Percentiles rank a stretch among this genome's conserved stretches.
phyloP scores from a whole-genome alignment of 2,329 filamentous ascomycete genomes.

The Aschersonia sp. region DNA sequence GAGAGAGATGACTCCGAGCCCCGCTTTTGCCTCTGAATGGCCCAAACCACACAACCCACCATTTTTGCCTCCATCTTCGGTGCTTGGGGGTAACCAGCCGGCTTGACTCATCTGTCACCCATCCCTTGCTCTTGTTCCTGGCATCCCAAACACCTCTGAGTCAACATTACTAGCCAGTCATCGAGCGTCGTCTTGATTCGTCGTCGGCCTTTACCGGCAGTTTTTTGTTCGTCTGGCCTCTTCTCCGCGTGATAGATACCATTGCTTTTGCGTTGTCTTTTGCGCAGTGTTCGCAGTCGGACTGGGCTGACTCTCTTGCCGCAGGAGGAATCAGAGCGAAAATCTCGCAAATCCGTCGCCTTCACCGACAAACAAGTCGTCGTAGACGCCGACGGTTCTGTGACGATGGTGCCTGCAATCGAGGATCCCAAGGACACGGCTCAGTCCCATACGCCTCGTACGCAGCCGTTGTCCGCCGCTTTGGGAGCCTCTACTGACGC shows the following conservation, averaged over 20 bases:
- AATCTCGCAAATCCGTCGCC: constrained; percentile 82
- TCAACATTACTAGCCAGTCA: neutral
- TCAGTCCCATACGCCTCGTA: constrained; percentile 62
- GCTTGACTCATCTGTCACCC: too few species aligned
- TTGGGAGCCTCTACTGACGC: constrained; percentile 39
- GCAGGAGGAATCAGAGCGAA: constrained; percentile 34
- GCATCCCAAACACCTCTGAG: neutral
- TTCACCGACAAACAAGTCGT: constrained; percentile 81
- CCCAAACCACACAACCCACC: too few species aligned
- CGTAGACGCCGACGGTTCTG: constrained; percentile 78
- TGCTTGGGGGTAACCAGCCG: too few species aligned
- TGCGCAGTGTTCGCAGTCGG: too few species aligned
- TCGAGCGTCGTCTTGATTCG: neutral
- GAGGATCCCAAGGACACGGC: constrained; percentile 70
- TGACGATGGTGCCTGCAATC: constrained; percentile 60
- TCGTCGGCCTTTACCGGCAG: neutral
- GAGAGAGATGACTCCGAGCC: too few species aligned
- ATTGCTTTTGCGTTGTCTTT: too few species aligned
- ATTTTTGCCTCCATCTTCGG: too few species aligned
- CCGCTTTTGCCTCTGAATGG: too few species aligned
- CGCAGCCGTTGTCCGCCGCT: constrained; percentile 41
- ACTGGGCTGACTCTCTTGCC: neutral
- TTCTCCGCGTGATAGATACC: too few species aligned
- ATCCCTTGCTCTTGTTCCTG: too few species aligned
- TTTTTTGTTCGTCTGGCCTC: too few species aligned